These are phyloP conservation scores for Avena sativa DNA, from an alignment of 176 grass and related monocot genomes.

Conservation along the genomic window DNA sequence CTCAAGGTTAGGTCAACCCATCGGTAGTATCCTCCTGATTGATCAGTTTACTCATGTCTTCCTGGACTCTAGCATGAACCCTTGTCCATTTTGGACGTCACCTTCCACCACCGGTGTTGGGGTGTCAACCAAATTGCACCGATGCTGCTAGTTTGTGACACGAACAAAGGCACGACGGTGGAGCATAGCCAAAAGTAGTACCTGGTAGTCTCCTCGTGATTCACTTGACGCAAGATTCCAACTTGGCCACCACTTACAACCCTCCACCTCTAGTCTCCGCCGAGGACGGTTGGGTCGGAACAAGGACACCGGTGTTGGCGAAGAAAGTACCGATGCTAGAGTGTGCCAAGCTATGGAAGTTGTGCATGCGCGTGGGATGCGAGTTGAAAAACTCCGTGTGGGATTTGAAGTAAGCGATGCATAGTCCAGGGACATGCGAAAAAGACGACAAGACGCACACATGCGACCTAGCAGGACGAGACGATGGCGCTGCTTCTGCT, in stretches of 20 bases:
- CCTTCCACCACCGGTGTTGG: too few species aligned
- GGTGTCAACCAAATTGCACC: too few species aligned
- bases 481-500: not conserved
- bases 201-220: not conserved
- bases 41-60: too few species aligned
- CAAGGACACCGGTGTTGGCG: not conserved
- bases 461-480: not conserved
- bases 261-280: not conserved
- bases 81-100: too few species aligned
- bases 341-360: not conserved
- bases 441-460: not conserved
- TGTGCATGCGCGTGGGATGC: not conserved
- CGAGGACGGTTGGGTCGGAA: not conserved
- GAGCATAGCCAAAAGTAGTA: not conserved
- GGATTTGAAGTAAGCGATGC: not conserved
- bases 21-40: not conserved
- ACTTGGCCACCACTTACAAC: not conserved
- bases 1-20: constrained; percentile 2
- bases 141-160: too few species aligned
- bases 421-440: too few species aligned
- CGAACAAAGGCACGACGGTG: too few species aligned
- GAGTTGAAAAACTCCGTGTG: not conserved
- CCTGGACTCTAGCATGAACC: too few species aligned
- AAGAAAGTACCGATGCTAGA: not conserved
- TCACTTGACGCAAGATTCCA: not conserved